Conservation (phyloP, 2,329 filamentous ascomycete genomes). For the Beauveria caledonica region DNA sequence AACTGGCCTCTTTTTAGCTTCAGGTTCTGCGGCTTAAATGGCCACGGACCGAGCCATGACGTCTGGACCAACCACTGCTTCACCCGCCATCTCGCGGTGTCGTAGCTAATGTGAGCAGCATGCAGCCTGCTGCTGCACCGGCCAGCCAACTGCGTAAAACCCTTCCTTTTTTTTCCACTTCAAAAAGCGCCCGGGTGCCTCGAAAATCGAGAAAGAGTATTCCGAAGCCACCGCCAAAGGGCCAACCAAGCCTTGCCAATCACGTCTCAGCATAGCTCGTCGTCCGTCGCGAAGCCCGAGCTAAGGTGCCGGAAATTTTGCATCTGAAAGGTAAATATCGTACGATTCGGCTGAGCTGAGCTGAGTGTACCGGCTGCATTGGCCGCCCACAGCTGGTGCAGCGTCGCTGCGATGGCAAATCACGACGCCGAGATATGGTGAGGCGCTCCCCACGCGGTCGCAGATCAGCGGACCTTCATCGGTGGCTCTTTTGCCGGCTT, state of each 20-base stretch:
- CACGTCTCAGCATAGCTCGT: neutral
- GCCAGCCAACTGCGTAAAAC: neutral
- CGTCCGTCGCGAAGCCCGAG: neutral
- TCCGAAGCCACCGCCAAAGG: neutral
- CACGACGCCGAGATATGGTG: neutral
- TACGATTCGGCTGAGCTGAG: too few species aligned
- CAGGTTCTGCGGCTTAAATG: neutral
- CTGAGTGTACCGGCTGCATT: neutral
- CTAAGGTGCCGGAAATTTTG: neutral
- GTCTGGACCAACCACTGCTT: neutral
- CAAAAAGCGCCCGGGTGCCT: neutral
- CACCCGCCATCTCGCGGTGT: neutral
- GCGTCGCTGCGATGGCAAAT: slow-evolving; percentile 1
- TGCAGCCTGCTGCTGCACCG: neutral
- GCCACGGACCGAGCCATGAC: neutral
- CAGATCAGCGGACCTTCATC: neutral
- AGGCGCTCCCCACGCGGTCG: neutral
- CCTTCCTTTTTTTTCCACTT: neutral
- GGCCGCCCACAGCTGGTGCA: neutral
- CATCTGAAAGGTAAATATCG: neutral
- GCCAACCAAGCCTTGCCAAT: neutral
- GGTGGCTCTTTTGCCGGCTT: neutral
- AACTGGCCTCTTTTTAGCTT: neutral
- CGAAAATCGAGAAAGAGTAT: neutral
- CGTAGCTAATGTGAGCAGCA: neutral